Evolutionary conservation across 2,329 filamentous ascomycete species (phyloP).

Genomic region (Neophaeococcomyces aloes): DNA sequence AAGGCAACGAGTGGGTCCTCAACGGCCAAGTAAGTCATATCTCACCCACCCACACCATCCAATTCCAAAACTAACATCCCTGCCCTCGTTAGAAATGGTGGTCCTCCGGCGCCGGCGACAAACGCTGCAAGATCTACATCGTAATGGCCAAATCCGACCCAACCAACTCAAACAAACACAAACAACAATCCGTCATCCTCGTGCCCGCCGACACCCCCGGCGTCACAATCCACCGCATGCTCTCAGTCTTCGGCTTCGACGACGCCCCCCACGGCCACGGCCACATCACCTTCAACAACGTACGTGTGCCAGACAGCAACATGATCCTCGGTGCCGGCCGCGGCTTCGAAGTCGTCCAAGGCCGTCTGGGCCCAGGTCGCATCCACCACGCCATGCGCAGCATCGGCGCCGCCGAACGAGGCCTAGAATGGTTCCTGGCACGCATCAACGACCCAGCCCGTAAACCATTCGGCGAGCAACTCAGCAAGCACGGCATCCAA

Average conservation of each 20-base stretch:
- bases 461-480: conserved; percentile 79
- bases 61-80: conserved; percentile 4
- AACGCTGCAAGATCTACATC: conserved; percentile 83
- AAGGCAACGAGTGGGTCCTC: conserved; percentile 80
- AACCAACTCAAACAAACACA: conserved; percentile 64
- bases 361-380: conserved; percentile 83
- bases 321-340: conserved; percentile 87
- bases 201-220: conserved; percentile 73
- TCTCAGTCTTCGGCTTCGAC: conserved; percentile 89
- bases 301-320: conserved; percentile 69
- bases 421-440: conserved; percentile 88
- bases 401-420: conserved; percentile 82
- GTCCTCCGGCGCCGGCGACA: conserved; percentile 91
- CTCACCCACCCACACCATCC: too few relatives aligned
- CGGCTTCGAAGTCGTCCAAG: conserved; percentile 97
- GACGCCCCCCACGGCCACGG: conserved; percentile 98
- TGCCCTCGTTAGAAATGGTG: conserved; percentile 78
- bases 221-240: conserved; percentile 87
- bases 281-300: conserved; percentile 79
- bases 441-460: conserved; percentile 87
- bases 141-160: conserved; percentile 91
- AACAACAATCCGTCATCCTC: conserved; percentile 85
- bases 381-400: conserved; percentile 97
- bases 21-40: conserved; percentile 48
- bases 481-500: conserved; percentile 85